Base-by-base conservation (phyloP, 805 yeast species). In the Lipomyces orientalis region DNA sequence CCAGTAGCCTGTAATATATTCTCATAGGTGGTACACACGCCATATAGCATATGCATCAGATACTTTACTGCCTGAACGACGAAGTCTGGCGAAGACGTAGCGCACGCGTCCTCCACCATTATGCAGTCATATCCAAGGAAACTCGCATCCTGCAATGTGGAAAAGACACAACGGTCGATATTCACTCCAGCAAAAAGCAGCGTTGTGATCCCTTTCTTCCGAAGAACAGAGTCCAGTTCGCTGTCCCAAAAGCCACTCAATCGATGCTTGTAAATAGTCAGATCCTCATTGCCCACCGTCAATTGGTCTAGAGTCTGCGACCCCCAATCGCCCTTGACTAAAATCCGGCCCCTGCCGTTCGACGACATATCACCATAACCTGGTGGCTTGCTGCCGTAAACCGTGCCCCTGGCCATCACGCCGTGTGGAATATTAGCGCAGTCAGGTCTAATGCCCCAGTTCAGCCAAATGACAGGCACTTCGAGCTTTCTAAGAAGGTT, bases 61-160 rank as follows among this genome's bases (percentile, higher is more conserved):
- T 51, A 67, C 59, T 61, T 61, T 52, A 67, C 62, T 0, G 69
- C 69, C 39, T 67, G 56, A 9, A 57, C 46, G 8, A 67, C 68
- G 31, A 62, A 67, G n/a, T 67, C 69, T 4, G 68, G 68, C 43
- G 71, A 67, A 35, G 71, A 58, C 33, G 71, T 68, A 9, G 65
- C 71, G 57, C 71, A 68, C 2, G 70, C 70, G 54, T 68, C 70
- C n/a, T 60, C 64, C 8, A 68, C 67, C 67, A 68, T 60, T 34
- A 68, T 62, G 19, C 70, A 66, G 58, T 68, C 71, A 52, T 66
- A 68, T 4, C 71, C 71, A 10, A 68, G 37, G 56, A 66, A 66
- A 49, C 61, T 60, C 10, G 71, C 71, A 37, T 68, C 71, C 34
- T 66, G 70, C 25, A 68, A 37, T 6, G 71, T 60, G 31, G 71